Evolutionary conservation across 2,329 filamentous ascomycete species (phyloP), one percentile per base, ranked within the genome.

Genomic region (Aspergillus japonicus): DNA sequence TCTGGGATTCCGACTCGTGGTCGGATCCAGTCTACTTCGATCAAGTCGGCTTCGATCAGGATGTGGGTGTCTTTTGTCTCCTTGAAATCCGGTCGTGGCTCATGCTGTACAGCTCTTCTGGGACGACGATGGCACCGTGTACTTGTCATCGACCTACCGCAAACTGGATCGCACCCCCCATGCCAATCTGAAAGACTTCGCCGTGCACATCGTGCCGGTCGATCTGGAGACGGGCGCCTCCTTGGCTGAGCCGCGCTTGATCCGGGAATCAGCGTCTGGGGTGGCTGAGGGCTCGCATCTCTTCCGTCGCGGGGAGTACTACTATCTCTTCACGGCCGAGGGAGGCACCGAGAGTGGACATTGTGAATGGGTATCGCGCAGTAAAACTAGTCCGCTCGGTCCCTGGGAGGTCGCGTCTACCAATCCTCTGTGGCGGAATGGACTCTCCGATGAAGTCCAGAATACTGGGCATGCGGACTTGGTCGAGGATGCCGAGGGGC

Each of bases 351-450:
- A 81, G 5, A 85, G 84, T 60, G 79, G 82, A 0, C 87, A 89
- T 65, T 82, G 85, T 2, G 83, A 82, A 66, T 89, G 86, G 29
- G 79, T 89, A 2, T 74, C 77, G 54, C 78, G 83, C 75, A 87
- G 61, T 78, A 83, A 54, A 77, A 81, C 5, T 68, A 77, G 56
- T 65, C 81, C 69, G 70, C 86, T 84, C 77, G 87, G 87, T 0
- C 86, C 87, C 0, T 90, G 88, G 72, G 83, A 87, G 65, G 71
- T 80, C 1, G 85, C 86, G 42, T 85, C 86, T 0, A 73, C 83
- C 50, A 84, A 85, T 57, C 78, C 86, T 50, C 78, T 89, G 47
- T 73, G 88, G 50, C 83, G 75, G 3, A 83, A 83, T 56, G 79
- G 79, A 0, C 70, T 76, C 0, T 71, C 78, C 4, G 80, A 82